Evolutionary conservation across 495 filamentous ascomycete species (phyloP), one percentile per base, ranked within the genome.

Genomic region (Lepraria neglecta): DNA sequence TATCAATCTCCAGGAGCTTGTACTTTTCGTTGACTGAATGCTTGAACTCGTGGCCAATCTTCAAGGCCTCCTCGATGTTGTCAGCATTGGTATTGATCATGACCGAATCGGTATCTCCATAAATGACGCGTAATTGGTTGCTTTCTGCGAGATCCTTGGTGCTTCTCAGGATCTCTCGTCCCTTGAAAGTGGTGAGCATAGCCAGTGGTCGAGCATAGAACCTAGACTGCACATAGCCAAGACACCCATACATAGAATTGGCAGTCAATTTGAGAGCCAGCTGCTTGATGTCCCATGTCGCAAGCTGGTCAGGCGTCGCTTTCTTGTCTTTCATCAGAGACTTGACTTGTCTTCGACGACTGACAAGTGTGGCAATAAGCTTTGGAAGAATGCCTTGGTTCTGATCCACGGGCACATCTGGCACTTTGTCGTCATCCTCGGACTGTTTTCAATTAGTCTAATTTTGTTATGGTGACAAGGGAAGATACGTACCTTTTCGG

Each of bases 61-160:
- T 90, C 40, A 97, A 72, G 17, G 94, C 92, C 65, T 96, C 92
- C 33, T 87, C 86, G 33, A 97, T 88, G 59, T 89, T 96, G 70
- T 96, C 89, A 54, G 90, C 89, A 71, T 96, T 96, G 52, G 94
- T 96, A 68, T 98, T 97, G 74, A 98, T 96, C 94, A 98, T 98
- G 74, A 98, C 94, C 27, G 94, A 98, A 72, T 98, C 94, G 27
- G 94, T 98, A 75, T 98, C 94, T 74, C 94, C 94, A 70, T 98
- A 98, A 60, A 98, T 96, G 71, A 98, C 94, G 63, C 88, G 85
- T 51, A 98, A 80, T 44, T 87, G 83, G 54, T 87, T 91, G 60
- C 83, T 88, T 72, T 97, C 92, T 1, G 92, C 94, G 43, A 98
- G 80, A 31, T 95, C 91, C 73, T 96, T 97, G 59, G 94, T 98